Percentiles rank a stretch among this genome's conserved stretches.
phyloP scores from a whole-genome alignment of 345 rosid species.

The Citrus maxima region DNA sequence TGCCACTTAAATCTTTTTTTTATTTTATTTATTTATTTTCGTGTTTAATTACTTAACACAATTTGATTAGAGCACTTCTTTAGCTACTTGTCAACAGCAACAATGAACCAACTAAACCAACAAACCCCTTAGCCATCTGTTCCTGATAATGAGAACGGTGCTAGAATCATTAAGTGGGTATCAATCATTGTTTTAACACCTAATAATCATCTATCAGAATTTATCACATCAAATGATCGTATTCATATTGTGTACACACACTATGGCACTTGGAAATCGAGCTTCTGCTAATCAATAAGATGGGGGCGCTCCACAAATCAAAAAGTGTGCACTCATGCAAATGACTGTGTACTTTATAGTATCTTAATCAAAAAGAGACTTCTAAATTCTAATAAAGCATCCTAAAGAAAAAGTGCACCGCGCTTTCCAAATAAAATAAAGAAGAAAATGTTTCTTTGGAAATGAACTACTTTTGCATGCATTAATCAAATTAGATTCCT shows the following conservation, averaged over 20 bases:
- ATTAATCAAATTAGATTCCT: constrained; percentile 37
- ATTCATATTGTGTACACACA: neutral
- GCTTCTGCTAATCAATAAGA: neutral
- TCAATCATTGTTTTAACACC: neutral
- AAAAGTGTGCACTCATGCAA: constrained; percentile 4
- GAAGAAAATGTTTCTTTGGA: constrained; percentile 42
- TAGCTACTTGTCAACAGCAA: neutral
- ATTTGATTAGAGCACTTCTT: constrained; percentile 13
- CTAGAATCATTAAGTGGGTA: neutral
- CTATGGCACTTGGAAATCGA: neutral
- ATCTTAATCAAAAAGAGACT: constrained; percentile 36
- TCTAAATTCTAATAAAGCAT: constrained; percentile 35
- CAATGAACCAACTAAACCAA: neutral
- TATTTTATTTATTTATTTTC: neutral
- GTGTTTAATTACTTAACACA: neutral
- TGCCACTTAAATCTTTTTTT: neutral
- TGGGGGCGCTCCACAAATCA: neutral
- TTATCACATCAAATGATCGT: neutral
- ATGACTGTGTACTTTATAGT: constrained; percentile 13
- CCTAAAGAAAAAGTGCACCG: constrained; percentile 46
- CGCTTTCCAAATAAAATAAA: constrained; percentile 34
- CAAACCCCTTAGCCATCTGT: neutral
- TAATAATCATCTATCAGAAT: neutral
- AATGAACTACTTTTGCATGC: constrained; percentile 31
- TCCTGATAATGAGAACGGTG: neutral